These are phyloP conservation scores for Phanerochaete sordida DNA, from an alignment of 768 basidiomycete species.

Conservation along the genomic window DNA sequence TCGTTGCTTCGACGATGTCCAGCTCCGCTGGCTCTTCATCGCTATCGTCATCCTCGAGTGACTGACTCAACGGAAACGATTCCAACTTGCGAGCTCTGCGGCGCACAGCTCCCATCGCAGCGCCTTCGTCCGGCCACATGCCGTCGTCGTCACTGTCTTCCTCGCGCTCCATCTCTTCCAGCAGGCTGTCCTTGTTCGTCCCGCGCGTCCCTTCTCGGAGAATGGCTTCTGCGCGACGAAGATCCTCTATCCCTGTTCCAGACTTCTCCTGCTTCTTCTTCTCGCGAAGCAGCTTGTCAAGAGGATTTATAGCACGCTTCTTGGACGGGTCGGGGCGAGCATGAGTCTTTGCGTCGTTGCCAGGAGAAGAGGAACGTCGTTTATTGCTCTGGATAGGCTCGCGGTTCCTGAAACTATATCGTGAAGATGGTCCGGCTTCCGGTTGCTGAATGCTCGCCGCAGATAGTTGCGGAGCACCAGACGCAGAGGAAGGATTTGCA, in stretches of 20 bases:
- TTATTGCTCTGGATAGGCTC: neutral
- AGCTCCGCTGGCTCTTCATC: slow-evolving; percentile 17
- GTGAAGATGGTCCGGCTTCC: slow-evolving; percentile 3
- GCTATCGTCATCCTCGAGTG: neutral
- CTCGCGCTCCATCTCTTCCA: slow-evolving; percentile 22
- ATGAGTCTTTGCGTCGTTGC: neutral
- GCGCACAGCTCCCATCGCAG: slow-evolving; percentile 1
- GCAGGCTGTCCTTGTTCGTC: slow-evolving; percentile 10
- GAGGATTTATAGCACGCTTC: slow-evolving; percentile 39
- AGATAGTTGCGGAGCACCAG: neutral
- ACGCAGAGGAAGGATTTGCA: neutral
- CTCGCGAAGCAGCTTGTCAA: slow-evolving; percentile 37
- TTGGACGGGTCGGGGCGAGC: slow-evolving; percentile 1
- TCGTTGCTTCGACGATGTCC: slow-evolving; percentile 20
- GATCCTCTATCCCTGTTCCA: slow-evolving; percentile 18
- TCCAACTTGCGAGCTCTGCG: neutral
- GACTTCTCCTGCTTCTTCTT: slow-evolving; percentile 20
- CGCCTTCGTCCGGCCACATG: slow-evolving; percentile 10
- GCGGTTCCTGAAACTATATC: slow-evolving; percentile 20
- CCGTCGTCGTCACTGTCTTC: slow-evolving; percentile 20
- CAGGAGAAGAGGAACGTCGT: slow-evolving; percentile 7
- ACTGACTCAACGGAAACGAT: neutral
- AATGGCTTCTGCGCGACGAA: slow-evolving; percentile 18
- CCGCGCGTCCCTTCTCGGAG: neutral
- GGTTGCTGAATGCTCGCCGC: neutral